Evolutionary conservation across 306 rosid species (phyloP), one percentile per base, ranked within the genome.

Genomic region (Sechiopsis laciniata): DNA sequence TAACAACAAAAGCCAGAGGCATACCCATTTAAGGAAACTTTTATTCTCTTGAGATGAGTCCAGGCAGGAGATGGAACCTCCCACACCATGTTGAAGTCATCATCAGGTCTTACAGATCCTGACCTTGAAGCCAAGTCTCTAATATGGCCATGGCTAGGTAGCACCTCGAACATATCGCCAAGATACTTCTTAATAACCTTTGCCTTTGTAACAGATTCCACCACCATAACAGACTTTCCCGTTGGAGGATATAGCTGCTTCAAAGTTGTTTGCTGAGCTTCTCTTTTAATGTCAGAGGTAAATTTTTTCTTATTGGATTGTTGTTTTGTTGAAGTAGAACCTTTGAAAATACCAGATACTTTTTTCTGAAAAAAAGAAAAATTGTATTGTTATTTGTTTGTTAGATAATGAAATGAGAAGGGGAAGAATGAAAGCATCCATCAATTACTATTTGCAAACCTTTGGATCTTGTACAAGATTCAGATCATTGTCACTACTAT

Each of bases 61-160:
- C 96, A 94, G 65, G 99, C 96, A 50, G 99, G 42, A 48, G 99
- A 78, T 1, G 99, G 99, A 83, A 94, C 99, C 85, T 94, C 99
- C 99, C 99, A 94, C 77, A 94, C 95, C 97, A 94, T 89, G 66
- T 96, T 91, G 79, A 94, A 94, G 83, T 94, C 96, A 58, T 94
- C 96, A 71, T 94, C 96, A 11, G 99, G 99, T 61, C 97, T 82
- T 78, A 94, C 99, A 21, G 99, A 94, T 74, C 99, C 99, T 55
- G 97, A 91, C 85, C 96, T 89, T 35, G 92, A 92, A 74, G 97
- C 99, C 91, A 94, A 87, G 86, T 94, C 99, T 77, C 99, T 89
- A 70, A 94, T 90, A 77, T 94, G 99, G 75, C 99, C 99, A 84
- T 91, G 88, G 83, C 99, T 91, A 55, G 99, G 97, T 88, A 94